Evolutionary conservation across 2,329 filamentous ascomycete species (phyloP).

Genomic region (Bipolaris oryzae): DNA sequence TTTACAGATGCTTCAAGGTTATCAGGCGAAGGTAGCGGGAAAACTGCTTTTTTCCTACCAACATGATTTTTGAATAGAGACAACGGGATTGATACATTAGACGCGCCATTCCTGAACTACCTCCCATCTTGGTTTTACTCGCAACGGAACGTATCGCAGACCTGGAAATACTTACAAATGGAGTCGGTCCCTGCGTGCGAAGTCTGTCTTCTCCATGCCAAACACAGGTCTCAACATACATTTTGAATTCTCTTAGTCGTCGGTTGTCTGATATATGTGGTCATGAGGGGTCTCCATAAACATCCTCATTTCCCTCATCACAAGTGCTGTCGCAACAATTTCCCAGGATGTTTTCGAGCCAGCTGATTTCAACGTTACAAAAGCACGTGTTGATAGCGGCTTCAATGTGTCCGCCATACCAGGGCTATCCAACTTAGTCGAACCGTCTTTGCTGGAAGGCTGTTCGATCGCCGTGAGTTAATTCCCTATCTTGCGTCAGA

Average conservation of each 20-base stretch:
- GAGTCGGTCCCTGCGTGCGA: neutral
- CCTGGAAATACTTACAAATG: slow-evolving; percentile 2
- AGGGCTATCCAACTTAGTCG: slow-evolving; percentile 9
- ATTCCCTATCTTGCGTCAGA: neutral
- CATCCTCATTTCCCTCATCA: neutral
- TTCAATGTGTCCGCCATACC: slow-evolving; percentile 24
- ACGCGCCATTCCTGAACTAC: neutral
- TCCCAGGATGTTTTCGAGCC: slow-evolving; percentile 21
- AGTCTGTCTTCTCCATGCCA: neutral
- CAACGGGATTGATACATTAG: neutral
- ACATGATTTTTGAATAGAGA: neutral
- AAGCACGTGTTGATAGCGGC: slow-evolving; percentile 27
- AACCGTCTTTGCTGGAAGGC: slow-evolving; percentile 1
- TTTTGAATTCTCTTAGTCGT: neutral
- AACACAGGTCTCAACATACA: neutral
- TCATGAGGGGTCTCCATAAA: neutral
- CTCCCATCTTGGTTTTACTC: neutral
- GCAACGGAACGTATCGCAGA: neutral
- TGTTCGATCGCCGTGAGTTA: slow-evolving; percentile 30
- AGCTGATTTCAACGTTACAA: slow-evolving; percentile 25
- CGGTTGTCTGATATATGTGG: neutral
- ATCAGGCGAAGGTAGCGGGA: neutral
- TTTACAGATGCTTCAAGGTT: neutral
- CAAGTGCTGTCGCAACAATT: neutral
- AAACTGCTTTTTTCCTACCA: neutral